Base-by-base conservation (phyloP, 129 eudicot genomes). In the Arctium lappa region DNA sequence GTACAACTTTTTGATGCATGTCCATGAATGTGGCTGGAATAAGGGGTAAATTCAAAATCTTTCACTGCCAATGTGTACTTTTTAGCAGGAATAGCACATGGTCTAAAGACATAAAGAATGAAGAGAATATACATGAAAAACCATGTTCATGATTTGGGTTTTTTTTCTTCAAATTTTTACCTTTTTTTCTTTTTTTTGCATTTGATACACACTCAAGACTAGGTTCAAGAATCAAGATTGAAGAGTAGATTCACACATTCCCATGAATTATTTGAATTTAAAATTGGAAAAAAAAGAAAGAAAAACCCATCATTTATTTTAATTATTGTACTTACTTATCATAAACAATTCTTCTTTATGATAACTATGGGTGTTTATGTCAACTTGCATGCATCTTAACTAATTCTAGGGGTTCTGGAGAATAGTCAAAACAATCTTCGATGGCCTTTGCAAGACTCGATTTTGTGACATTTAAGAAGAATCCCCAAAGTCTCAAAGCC, bases 61-160 rank as follows among this genome's bases (percentile, higher is more conserved):
- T n/a, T 16, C 29, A 72, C 33, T 29, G 16, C 69, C 63, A 16
- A 53, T 33, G 80, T 33, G 80, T 33, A 76, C 80, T 76, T 76
- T 76, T 76, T n/a, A 72, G 53, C 76, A 72, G 76, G 76, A 72
- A 38, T 76, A 53, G 80, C 80, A 76, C 80, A 76, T 76, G 80
- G 46, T 6, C 29, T 16, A 76, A 76, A 40, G 65, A 34, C 39
- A 76, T 36, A 56, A 53, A 8, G 27, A 33, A 37, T 38, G 15
- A 72, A 72, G 75, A 72, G 75, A 72, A 72, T 36, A 71, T 71
- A 34, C 46, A 71, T 13, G 40, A 12, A 22, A 36, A 34, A 60
- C 75, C 75, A 36, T 72, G 75, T 72, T 39, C 76, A 37, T 72
- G 53, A 72, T 37, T 72, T 72, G 53, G 76, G 76, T 8, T 44